These are phyloP conservation scores for Oehlia diaphana DNA, from an alignment of 192 early-diverging fungal species.

Conservation along the genomic window DNA sequence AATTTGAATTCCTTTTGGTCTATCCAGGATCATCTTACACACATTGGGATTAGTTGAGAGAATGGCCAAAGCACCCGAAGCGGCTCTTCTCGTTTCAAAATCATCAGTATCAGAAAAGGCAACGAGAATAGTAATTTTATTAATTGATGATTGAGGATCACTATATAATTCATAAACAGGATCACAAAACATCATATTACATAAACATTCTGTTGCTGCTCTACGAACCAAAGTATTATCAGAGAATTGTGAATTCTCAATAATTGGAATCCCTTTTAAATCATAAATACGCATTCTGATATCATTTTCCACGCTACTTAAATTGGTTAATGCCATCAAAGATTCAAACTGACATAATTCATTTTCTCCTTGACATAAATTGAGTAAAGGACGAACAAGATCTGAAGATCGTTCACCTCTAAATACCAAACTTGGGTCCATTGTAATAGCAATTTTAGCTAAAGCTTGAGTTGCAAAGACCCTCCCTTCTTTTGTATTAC, in stretches of 20 bases:
- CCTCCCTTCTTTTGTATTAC: constrained; percentile 32
- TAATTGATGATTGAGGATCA: constrained; percentile 44
- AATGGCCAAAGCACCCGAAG: constrained; percentile 84
- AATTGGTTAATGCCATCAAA: constrained; percentile 91
- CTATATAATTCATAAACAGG: constrained; percentile 80
- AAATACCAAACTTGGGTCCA: constrained; percentile 88
- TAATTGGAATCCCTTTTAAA: constrained; percentile 61
- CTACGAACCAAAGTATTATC: constrained; percentile 76
- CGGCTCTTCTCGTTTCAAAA: constrained; percentile 76
- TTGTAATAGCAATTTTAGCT: constrained; percentile 91
- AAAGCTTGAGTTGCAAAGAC: constrained; percentile 73
- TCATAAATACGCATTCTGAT: constrained; percentile 61
- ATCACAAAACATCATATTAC: constrained; percentile 89
- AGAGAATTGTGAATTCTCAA: constrained; percentile 82
- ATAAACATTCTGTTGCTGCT: constrained; percentile 88
- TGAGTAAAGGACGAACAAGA: constrained; percentile 70
- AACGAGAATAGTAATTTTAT: constrained; percentile 75
- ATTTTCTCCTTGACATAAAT: constrained; percentile 58
- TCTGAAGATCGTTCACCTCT: constrained; percentile 61
- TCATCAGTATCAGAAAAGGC: constrained; percentile 90
- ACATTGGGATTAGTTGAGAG: constrained; percentile 58
- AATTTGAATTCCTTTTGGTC: constrained; percentile 56
- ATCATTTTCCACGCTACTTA: constrained; percentile 73
- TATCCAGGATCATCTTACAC: constrained; percentile 56
- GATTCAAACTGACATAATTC: constrained; percentile 85